Base-by-base conservation (phyloP, 1,139 yeast species). In the Trichomonascaceae sp. region DNA sequence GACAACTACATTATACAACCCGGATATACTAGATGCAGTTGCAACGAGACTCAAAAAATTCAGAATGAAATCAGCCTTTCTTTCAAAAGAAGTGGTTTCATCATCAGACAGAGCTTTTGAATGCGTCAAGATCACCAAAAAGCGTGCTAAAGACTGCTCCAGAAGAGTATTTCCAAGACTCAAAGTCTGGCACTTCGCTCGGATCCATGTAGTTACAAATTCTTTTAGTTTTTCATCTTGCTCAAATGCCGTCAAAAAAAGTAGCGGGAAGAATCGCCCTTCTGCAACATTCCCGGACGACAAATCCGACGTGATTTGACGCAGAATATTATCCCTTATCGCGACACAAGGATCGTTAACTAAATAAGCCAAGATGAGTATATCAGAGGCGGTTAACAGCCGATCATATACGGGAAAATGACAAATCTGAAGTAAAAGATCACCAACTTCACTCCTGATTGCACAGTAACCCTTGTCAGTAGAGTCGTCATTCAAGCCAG, bases 161-260 rank as follows among this genome's bases (percentile, higher is more conserved):
- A 70, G 82, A 76, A 44, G 75, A 10, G 43, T 54, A 32, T 19
- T 22, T n/a, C 32, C 47, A 20, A 30, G 15, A 4, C 4, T 5
- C 17, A 27, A n/a, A 8, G 53, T 38, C 20, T 48, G 18, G 49
- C 47, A 18, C 50, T 48, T 27, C 1, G 95, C 84, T 50, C 77
- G 75, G 7, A 88, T 76, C 96, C 96, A 89, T n/a, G 84, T 84
- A 24, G 76, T 74, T 0, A 82, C 78, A 48, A 79, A 79, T 1
- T 70, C 68, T 59, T 76, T 80, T 48, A 87, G 65, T 1, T 71
- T 71, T 2, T 62, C 62, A 44, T 80, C 76, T 0, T 93, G 90
- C 63, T 91, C 97, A 64, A 82, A 83, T 0, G 95, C 95, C 61
- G 81, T 76, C 66, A 87, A 85, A 65, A 86, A 88, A 1, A 87